Percentiles rank a stretch among this genome's conserved stretches.
Conservation (phyloP, 2,329 filamentous ascomycete genomes). For the Magnaporthiopsis incrustans region DNA sequence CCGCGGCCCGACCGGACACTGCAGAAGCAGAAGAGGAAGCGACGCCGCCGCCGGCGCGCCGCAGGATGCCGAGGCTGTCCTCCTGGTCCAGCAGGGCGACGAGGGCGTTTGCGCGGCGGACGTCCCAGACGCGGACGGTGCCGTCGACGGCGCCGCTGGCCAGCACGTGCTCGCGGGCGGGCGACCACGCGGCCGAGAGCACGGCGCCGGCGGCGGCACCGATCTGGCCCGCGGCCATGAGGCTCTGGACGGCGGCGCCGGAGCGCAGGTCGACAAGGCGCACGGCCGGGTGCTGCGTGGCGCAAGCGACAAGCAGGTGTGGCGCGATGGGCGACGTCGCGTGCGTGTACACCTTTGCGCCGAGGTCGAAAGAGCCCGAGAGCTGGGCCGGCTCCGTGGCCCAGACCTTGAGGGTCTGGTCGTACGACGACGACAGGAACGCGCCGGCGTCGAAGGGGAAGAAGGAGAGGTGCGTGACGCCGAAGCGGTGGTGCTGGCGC, state of each 20-base stretch:
- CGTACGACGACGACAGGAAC: slow-evolving; percentile 71
- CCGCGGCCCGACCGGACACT: slow-evolving; percentile 23
- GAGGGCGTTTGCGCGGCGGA: slow-evolving; percentile 68
- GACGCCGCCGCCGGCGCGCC: slow-evolving; percentile 18
- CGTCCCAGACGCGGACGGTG: slow-evolving; percentile 77
- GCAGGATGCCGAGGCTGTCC: slow-evolving; percentile 62
- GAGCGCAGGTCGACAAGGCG: slow-evolving; percentile 81
- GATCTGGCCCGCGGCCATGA: slow-evolving; percentile 51
- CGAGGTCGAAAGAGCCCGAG: slow-evolving; percentile 61
- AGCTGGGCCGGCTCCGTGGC: slow-evolving; percentile 52
- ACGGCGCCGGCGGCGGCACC: slow-evolving; percentile 46
- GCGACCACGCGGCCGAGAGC: slow-evolving; percentile 72
- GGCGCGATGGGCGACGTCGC: slow-evolving; percentile 65
- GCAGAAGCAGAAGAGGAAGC: slow-evolving; percentile 11
- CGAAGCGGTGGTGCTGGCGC: slow-evolving; percentile 49
- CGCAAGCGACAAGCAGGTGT: slow-evolving; percentile 76
- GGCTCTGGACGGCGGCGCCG: slow-evolving; percentile 63
- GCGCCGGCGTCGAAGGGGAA: slow-evolving; percentile 70
- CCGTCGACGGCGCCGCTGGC: slow-evolving; percentile 83
- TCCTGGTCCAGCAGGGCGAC: slow-evolving; percentile 77
- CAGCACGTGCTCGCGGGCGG: slow-evolving; percentile 68
- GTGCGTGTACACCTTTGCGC: slow-evolving; percentile 66
- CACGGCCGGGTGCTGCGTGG: slow-evolving; percentile 76
- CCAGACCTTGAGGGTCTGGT: slow-evolving; percentile 70
- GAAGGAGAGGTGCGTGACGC: slow-evolving; percentile 69